These are phyloP conservation scores for Neotropicomus parvogracilis DNA, from an alignment of 1,284 basidiomycete species.

Conservation along the genomic window DNA sequence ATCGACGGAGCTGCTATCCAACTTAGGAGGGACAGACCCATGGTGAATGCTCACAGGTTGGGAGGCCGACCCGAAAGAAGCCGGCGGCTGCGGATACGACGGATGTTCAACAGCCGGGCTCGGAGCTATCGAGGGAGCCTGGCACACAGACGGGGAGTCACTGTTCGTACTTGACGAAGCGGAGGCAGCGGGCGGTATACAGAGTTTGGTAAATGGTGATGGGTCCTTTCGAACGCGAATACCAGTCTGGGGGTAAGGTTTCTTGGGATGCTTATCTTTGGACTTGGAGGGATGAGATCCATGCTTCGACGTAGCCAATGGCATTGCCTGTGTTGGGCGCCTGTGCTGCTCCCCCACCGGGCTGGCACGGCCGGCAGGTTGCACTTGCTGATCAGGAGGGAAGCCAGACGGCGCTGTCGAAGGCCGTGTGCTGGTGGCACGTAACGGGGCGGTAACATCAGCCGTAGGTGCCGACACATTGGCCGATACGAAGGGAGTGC, in stretches of 20 bases:
- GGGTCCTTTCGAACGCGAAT: slow-evolving; percentile 42
- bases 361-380: not conserved
- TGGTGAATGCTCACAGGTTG: slow-evolving; percentile 8
- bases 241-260: slow-evolving; percentile 40
- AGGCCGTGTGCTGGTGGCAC: not conserved
- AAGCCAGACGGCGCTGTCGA: not conserved
- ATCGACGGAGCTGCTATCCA: slow-evolving; percentile 20
- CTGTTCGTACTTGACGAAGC: not conserved
- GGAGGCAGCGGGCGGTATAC: slow-evolving; percentile 6
- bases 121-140: slow-evolving; percentile 11
- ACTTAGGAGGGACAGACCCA: slow-evolving; percentile 14
- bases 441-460: not conserved
- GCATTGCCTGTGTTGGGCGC: slow-evolving; percentile 7
- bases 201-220: slow-evolving; percentile 23
- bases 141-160: slow-evolving; percentile 15
- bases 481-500: slow-evolving; percentile 35
- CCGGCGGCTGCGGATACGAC: slow-evolving; percentile 13
- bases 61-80: slow-evolving; percentile 8
- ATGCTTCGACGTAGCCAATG: slow-evolving; percentile 12
- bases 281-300: slow-evolving; percentile 20
- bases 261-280: slow-evolving; percentile 40
- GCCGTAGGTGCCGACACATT: not conserved
- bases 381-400: slow-evolving; percentile 3
- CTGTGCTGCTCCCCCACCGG: slow-evolving; percentile 17
- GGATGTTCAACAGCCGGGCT: slow-evolving; percentile 19